Percentiles rank a stretch among this genome's conserved stretches.
phyloP scores from a whole-genome alignment of 1,284 basidiomycete species.

The Rhodotorula sp. region DNA sequence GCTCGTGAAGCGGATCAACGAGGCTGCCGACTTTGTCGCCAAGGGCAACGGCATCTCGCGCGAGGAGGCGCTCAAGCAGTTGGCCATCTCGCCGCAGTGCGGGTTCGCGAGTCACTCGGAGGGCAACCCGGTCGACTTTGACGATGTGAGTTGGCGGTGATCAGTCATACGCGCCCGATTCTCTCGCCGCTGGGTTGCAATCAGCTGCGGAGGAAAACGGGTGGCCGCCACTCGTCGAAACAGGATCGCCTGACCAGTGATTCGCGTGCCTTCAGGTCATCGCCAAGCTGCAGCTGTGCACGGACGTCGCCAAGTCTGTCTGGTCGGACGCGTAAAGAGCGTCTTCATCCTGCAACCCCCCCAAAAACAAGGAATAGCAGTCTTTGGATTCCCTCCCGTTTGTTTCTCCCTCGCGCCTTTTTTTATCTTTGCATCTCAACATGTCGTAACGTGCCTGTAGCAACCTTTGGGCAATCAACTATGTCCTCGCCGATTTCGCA shows the following conservation, averaged over 20 bases:
- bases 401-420: neutral
- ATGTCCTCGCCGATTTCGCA: no score
- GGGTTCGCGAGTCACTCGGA: slow-evolving; percentile 61
- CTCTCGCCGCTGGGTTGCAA: no score
- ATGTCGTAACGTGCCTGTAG: slow-evolving; percentile 9
- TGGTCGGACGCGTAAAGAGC: slow-evolving; percentile 30
- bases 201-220: no score
- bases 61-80: slow-evolving; percentile 54
- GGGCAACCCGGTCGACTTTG: slow-evolving; percentile 21
- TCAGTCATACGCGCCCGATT: no score
- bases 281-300: slow-evolving; percentile 28
- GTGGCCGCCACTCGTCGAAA: no score
- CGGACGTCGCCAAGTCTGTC: slow-evolving; percentile 23
- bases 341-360: neutral
- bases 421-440: slow-evolving; percentile 10
- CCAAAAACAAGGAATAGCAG: neutral
- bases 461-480: no score
- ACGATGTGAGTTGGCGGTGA: neutral
- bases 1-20: slow-evolving; percentile 61
- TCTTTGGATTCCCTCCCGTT: neutral
- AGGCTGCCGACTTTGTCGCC: slow-evolving; percentile 63
- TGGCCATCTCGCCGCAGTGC: slow-evolving; percentile 70
- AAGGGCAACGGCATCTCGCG: slow-evolving; percentile 49
- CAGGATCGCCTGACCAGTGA: neutral
- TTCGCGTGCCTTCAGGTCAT: slow-evolving; percentile 6